Conservation (phyloP, 768 basidiomycete genomes). For the Panaeolus papilionaceus region DNA sequence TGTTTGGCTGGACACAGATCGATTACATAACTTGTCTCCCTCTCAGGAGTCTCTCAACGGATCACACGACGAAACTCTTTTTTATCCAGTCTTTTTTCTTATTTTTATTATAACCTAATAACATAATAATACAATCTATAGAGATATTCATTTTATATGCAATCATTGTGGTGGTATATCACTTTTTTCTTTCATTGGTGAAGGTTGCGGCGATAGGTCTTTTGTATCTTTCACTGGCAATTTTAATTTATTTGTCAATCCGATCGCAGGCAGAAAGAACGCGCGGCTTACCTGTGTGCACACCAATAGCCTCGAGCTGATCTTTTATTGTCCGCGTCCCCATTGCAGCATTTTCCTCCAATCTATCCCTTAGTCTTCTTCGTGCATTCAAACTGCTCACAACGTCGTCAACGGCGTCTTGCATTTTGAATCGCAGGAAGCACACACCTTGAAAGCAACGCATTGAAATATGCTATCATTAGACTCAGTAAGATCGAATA, state of each 20-base stretch:
- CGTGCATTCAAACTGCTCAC: constrained; percentile 19
- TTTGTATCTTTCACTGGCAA: background rate
- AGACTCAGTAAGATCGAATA: background rate
- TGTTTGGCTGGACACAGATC: constrained; percentile 39
- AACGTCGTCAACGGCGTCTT: background rate
- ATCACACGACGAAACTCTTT: constrained; percentile 1
- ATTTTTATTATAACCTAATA: background rate
- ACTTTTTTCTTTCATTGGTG: background rate
- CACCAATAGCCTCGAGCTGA: constrained; percentile 13
- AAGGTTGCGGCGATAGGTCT: background rate
- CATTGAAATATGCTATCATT: constrained; percentile 23
- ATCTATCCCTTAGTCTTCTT: background rate
- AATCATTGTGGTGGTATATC: background rate
- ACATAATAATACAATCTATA: background rate
- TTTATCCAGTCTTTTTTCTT: background rate
- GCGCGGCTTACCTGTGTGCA: constrained; percentile 4
- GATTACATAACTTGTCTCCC: constrained; percentile 27
- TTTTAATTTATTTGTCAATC: background rate
- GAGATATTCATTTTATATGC: background rate
- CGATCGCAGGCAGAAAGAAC: background rate
- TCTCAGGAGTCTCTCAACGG: constrained; percentile 13
- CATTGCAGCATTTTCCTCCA: constrained; percentile 9
- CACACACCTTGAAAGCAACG: constrained; percentile 21
- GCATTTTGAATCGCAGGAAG: background rate
- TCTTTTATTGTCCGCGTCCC: constrained; percentile 7